phyloP scores from a whole-genome alignment of 2,329 filamentous ascomycete species.

The Xylaria sp. region DNA sequence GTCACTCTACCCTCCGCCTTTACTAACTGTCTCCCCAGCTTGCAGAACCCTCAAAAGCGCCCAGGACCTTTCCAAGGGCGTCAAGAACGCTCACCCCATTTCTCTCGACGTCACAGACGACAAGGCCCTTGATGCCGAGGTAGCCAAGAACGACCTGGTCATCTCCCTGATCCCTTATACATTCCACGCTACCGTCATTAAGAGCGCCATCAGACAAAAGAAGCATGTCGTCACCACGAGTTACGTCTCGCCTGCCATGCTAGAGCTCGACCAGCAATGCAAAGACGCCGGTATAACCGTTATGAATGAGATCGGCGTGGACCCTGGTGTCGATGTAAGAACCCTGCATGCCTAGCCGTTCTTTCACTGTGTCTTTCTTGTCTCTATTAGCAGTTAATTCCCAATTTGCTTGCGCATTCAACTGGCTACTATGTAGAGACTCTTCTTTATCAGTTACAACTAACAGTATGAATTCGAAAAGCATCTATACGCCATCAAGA shows the following conservation, averaged over 20 bases:
- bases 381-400: too few relatives aligned
- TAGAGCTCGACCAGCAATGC: slow-evolving; percentile 82
- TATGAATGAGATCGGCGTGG: slow-evolving; percentile 94
- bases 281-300: slow-evolving; percentile 96
- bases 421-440: too few relatives aligned
- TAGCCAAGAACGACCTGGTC: slow-evolving; percentile 82
- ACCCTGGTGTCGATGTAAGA: neutral
- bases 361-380: too few relatives aligned
- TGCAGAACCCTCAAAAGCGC: neutral
- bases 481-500: slow-evolving; percentile 77
- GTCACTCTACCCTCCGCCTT: neutral
- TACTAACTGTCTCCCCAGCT: neutral
- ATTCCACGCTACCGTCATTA: slow-evolving; percentile 89
- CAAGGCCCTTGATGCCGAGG: slow-evolving; percentile 80
- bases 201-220: slow-evolving; percentile 91
- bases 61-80: slow-evolving; percentile 55
- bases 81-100: slow-evolving; percentile 79
- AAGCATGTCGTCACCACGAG: slow-evolving; percentile 96
- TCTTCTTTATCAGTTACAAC: neutral
- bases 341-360: slow-evolving; percentile 51
- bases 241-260: slow-evolving; percentile 93
- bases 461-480: neutral
- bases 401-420: too few relatives aligned
- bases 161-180: slow-evolving; percentile 92
- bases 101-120: slow-evolving; percentile 85